These are phyloP conservation scores for Thuja plicata DNA, from an alignment of 83 land plant genomes.

Conservation along the genomic window DNA sequence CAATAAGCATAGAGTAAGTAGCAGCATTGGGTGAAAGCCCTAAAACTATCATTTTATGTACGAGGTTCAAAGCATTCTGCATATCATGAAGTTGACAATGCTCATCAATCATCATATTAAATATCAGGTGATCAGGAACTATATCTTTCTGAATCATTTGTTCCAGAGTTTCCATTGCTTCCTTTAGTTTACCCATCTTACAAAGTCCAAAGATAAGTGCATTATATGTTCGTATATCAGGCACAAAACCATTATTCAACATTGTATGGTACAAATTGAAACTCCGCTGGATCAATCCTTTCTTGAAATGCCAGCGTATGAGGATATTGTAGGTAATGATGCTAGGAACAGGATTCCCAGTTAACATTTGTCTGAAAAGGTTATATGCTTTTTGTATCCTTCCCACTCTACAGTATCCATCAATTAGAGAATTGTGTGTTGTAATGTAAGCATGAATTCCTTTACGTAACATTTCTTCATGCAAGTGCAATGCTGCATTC, in stretches of 20 bases:
- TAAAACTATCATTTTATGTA: conserved; percentile 28
- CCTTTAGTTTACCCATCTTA: conserved; percentile 31
- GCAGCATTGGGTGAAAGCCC: conserved; percentile 16
- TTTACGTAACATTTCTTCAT: conserved; percentile 40
- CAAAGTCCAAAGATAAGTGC: conserved; percentile 59
- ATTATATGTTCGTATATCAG: conserved; percentile 46
- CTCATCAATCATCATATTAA: conserved; percentile 39
- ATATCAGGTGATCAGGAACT: conserved; percentile 32
- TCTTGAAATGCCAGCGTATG: conserved; percentile 38
- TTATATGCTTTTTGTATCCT: conserved; percentile 22
- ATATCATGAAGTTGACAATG: conserved; percentile 24
- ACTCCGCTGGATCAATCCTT: conserved; percentile 18
- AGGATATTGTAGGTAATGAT: conserved; percentile 51
- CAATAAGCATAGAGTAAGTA: conserved; percentile 26
- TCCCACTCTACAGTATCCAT: conserved; percentile 43
- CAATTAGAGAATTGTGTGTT: conserved; percentile 35
- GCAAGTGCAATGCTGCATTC: conserved; percentile 36
- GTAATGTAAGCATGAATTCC: conserved; percentile 28
- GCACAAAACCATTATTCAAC: conserved; percentile 26
- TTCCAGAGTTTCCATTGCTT: conserved; percentile 38
- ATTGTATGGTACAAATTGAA: conserved; percentile 31
- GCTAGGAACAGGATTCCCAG: conserved; percentile 31
- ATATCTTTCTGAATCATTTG: conserved; percentile 30
- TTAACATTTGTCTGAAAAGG: conserved; percentile 26
- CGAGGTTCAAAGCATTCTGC: conserved; percentile 22